Percentiles rank a stretch among this genome's conserved stretches.
These are phyloP conservation scores for Globisporangium viniferum DNA, from an alignment of 352 stramenopile genomes.

Conservation along the genomic window DNA sequence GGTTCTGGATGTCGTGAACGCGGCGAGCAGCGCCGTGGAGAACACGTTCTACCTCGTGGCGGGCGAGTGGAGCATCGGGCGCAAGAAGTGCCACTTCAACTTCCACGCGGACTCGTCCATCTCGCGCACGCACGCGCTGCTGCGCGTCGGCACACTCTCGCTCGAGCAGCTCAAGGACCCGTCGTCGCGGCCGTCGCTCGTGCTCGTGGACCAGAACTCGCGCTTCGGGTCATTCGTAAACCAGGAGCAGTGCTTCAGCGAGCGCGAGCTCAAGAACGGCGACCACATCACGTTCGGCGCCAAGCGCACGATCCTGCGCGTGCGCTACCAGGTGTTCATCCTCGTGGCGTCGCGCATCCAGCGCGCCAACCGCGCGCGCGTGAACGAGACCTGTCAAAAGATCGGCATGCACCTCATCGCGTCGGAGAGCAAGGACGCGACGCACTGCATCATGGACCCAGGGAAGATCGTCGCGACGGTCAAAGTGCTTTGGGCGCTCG, in stretches of 20 bases:
- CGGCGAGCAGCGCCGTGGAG: constrained; percentile 29
- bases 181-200: constrained; percentile 53
- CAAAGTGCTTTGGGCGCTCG: constrained; percentile 84
- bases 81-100: constrained; percentile 84
- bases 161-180: constrained; percentile 57
- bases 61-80: constrained; percentile 81
- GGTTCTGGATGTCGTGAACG: constrained; percentile 70
- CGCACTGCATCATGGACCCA: constrained; percentile 86
- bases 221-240: constrained; percentile 89
- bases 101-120: constrained; percentile 82
- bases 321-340: constrained; percentile 81
- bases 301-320: constrained; percentile 75
- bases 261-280: constrained; percentile 52
- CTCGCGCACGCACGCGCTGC: constrained; percentile 70
- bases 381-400: constrained; percentile 75
- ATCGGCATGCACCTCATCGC: constrained; percentile 80
- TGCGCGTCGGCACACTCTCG: constrained; percentile 68
- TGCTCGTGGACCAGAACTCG: constrained; percentile 76
- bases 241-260: constrained; percentile 52
- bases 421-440: constrained; percentile 55
- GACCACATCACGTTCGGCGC: constrained; percentile 82
- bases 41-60: constrained; percentile 79
- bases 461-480: constrained; percentile 76
- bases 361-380: constrained; percentile 44
- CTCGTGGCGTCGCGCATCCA: constrained; percentile 76